Evolutionary conservation across 2,329 filamentous ascomycete species (phyloP).

Genomic region (Albophoma yamanashiensis): DNA sequence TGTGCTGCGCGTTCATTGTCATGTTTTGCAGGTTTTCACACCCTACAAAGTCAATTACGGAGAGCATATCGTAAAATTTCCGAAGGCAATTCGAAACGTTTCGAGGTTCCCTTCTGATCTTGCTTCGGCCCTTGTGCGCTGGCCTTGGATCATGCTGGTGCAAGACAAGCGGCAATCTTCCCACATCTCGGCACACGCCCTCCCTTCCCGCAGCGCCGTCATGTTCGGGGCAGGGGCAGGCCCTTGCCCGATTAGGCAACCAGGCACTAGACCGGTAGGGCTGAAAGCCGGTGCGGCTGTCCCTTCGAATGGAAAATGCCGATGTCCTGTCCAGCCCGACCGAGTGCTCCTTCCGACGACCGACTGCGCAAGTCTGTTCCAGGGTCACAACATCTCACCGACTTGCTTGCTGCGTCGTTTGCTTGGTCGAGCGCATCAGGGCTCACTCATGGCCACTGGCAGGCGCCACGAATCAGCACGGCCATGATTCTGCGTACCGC

Average conservation of each 20-base stretch:
- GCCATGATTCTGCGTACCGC: neutral
- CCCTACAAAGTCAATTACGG: neutral
- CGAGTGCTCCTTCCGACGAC: neutral
- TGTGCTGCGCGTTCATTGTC: too few relatives aligned
- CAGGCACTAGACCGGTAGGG: neutral
- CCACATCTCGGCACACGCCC: neutral
- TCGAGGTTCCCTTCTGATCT: neutral
- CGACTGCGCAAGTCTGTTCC: neutral
- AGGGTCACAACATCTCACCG: neutral
- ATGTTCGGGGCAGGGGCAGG: neutral
- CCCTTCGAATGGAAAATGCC: neutral
- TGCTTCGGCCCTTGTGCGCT: neutral
- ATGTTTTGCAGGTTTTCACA: too few relatives aligned
- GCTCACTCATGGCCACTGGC: neutral
- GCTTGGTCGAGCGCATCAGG: neutral
- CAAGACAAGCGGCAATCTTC: neutral
- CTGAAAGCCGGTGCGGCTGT: neutral
- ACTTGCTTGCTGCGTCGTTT: neutral
- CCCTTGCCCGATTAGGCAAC: neutral
- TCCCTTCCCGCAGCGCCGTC: neutral
- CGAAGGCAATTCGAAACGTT: neutral
- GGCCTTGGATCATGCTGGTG: neutral
- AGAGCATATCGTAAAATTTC: neutral
- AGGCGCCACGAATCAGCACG: neutral
- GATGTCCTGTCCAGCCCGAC: neutral